These are phyloP conservation scores for Colletotrichum somersetense DNA, from an alignment of 2,329 filamentous ascomycete species.

Conservation along the genomic window DNA sequence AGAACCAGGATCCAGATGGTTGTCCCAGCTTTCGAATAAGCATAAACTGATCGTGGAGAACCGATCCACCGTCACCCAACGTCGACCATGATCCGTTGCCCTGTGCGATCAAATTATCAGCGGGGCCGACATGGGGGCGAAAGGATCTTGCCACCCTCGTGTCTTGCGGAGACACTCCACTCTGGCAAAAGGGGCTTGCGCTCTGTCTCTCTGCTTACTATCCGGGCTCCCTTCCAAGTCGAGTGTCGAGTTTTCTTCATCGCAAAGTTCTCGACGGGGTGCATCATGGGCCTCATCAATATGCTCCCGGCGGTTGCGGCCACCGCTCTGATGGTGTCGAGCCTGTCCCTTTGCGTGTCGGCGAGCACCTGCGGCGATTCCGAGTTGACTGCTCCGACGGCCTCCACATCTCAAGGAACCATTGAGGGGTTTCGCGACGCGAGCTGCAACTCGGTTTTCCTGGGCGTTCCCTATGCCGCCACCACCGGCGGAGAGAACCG, in stretches of 20 bases:
- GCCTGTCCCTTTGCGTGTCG: slow-evolving; percentile 9
- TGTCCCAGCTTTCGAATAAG: background rate
- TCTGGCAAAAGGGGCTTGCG: background rate
- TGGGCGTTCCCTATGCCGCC: slow-evolving; percentile 56
- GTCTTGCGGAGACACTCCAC: slow-evolving; percentile 13
- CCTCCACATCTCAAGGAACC: slow-evolving; percentile 47
- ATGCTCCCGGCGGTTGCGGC: slow-evolving; percentile 13
- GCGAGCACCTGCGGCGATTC: slow-evolving; percentile 17
- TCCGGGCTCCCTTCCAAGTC: background rate
- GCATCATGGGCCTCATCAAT: slow-evolving; percentile 33
- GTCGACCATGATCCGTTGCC: background rate
- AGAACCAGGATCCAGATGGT: background rate
- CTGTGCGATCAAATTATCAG: background rate
- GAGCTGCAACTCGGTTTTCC: slow-evolving; percentile 51
- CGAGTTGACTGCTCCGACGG: slow-evolving; percentile 25
- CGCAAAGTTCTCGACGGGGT: background rate
- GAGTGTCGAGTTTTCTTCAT: slow-evolving; percentile 1
- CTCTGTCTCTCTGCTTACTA: background rate
- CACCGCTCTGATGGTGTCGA: slow-evolving; percentile 21
- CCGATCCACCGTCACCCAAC: background rate
- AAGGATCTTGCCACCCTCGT: background rate
- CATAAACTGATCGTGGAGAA: background rate
- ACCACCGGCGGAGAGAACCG: slow-evolving; percentile 55
- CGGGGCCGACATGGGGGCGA: slow-evolving; percentile 8
- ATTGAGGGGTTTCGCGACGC: slow-evolving; percentile 54